phyloP scores from a whole-genome alignment of 2,329 filamentous ascomycete genomes.

The Fusarium equiseti region DNA sequence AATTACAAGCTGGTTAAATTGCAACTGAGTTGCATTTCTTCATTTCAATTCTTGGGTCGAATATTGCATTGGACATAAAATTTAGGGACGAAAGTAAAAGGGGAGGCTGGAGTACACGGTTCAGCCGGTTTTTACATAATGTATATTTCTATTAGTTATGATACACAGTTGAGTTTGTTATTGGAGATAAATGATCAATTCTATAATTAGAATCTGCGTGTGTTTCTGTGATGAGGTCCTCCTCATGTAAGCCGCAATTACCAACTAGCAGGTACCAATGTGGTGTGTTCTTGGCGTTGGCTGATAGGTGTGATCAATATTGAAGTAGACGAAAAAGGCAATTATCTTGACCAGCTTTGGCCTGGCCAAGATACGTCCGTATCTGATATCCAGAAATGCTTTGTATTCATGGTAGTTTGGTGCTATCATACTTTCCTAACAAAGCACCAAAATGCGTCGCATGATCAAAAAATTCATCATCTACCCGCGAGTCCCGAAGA shows the following conservation, averaged over 20 bases:
- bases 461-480: slow-evolving; percentile 12
- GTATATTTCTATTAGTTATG: slow-evolving; percentile 7
- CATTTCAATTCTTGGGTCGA: background rate
- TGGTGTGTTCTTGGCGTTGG: background rate
- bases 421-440: background rate
- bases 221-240: background rate
- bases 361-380: background rate
- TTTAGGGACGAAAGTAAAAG: background rate
- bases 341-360: background rate
- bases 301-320: background rate
- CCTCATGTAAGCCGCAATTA: background rate
- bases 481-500: slow-evolving; percentile 19
- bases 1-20: background rate
- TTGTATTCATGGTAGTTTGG: background rate
- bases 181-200: background rate
- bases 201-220: background rate
- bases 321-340: background rate
- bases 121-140: slow-evolving; percentile 20
- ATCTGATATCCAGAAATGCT: background rate
- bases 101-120: slow-evolving; percentile 16
- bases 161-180: background rate
- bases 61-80: background rate
- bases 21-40: slow-evolving; percentile 1
- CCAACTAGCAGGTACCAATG: background rate
- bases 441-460: background rate